Percentiles rank a stretch among this genome's conserved stretches.
phyloP scores from a whole-genome alignment of 163 green algal genomes.

The Coccomyxa subellipsoidea region DNA sequence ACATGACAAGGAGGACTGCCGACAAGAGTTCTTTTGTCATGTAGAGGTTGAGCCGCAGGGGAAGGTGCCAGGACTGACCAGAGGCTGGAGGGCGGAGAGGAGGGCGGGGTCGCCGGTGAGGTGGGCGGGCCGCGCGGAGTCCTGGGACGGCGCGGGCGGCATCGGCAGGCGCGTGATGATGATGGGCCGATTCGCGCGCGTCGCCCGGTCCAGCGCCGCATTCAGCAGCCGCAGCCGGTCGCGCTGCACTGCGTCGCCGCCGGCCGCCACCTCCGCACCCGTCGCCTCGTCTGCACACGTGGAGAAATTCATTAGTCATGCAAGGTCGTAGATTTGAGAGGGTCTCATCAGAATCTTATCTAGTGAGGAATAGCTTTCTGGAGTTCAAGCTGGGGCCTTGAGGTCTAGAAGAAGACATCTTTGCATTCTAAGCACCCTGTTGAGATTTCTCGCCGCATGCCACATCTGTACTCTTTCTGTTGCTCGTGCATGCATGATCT shows the following conservation, averaged over 20 bases:
- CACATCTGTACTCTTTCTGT: too few relatives aligned
- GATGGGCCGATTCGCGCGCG: slow-evolving; percentile 30
- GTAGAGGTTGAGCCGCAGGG: not conserved
- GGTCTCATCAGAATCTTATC: too few relatives aligned
- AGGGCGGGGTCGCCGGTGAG: not conserved
- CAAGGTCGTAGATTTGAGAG: too few relatives aligned
- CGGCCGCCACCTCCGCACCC: not conserved
- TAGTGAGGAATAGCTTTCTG: too few relatives aligned
- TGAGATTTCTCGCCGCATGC: too few relatives aligned
- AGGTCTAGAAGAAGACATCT: too few relatives aligned
- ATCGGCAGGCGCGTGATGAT: slow-evolving; percentile 27
- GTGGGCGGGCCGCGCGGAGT: not conserved
- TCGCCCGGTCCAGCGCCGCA: slow-evolving; percentile 36
- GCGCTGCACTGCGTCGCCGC: not conserved
- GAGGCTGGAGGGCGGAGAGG: not conserved
- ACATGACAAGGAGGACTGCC: too few relatives aligned
- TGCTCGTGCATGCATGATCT: too few relatives aligned
- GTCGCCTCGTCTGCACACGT: not conserved
- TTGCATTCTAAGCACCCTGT: too few relatives aligned
- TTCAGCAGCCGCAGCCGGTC: slow-evolving; percentile 26
- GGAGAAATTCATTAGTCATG: too few relatives aligned
- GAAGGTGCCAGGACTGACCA: not conserved
- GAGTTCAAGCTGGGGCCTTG: too few relatives aligned
- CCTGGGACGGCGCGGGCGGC: not conserved
- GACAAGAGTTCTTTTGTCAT: not conserved